A percentile compares a stretch with the other conserved stretches of the same genome.
Evolutionary conservation across 805 yeast species (phyloP).

Genomic region (Candida vartiovaarae): DNA sequence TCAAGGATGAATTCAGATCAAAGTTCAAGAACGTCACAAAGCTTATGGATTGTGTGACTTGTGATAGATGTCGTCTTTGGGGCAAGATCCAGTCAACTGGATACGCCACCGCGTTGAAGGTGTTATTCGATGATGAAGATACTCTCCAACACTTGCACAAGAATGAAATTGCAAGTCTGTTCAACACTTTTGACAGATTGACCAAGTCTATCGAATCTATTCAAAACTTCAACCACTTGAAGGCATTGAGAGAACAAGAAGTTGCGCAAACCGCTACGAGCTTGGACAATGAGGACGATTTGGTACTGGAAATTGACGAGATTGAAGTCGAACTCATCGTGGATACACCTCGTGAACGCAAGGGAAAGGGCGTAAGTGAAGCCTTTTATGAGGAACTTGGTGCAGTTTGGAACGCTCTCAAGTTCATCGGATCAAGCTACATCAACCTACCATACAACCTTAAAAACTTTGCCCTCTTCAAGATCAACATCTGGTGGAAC

Average conservation of each 20-base stretch:
- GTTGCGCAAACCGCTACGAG: constrained; percentile 2
- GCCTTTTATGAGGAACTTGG: constrained; percentile 45
- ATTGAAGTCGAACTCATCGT: not conserved
- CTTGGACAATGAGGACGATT: constrained; percentile 8
- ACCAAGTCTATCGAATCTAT: constrained; percentile 79
- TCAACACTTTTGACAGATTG: constrained; percentile 88
- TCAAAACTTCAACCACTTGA: constrained; percentile 57
- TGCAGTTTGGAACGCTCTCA: constrained; percentile 52
- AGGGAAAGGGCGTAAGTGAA: constrained; percentile 21
- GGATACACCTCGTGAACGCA: too few relatives aligned
- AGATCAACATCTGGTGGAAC: constrained; percentile 61
- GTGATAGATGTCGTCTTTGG: constrained; percentile 97
- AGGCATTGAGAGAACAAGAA: constrained; percentile 20
- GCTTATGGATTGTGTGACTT: constrained; percentile 97
- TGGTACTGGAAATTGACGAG: not conserved
- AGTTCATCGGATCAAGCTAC: constrained; percentile 62
- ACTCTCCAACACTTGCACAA: constrained; percentile 55
- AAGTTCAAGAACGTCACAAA: constrained; percentile 87
- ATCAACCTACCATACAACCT: constrained; percentile 59
- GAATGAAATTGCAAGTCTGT: constrained; percentile 81
- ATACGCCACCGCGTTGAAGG: constrained; percentile 91
- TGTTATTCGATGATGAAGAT: constrained; percentile 63
- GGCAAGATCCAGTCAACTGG: constrained; percentile 97
- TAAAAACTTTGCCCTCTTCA: constrained; percentile 41
- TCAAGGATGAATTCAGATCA: constrained; percentile 79